phyloP scores from a whole-genome alignment of 108 stramenopile genomes.

The Epithemia pelagica region DNA sequence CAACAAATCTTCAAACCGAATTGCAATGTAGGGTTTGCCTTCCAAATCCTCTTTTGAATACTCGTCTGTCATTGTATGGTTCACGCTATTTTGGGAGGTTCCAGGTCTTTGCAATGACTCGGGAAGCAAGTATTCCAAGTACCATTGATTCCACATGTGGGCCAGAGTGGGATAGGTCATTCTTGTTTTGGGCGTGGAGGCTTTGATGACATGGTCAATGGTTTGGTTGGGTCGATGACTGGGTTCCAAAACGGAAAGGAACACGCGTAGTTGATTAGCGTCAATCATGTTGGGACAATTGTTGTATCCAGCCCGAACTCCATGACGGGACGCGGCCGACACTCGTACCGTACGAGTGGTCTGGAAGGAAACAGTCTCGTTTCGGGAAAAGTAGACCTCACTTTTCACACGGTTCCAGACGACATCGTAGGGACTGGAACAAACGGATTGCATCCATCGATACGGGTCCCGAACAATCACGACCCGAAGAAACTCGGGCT shows the following conservation, averaged over 20 bases:
- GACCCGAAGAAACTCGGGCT: constrained; percentile 16
- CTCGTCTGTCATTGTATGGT: not conserved
- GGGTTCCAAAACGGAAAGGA: no score
- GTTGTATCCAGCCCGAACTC: not conserved
- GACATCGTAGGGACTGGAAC: not conserved
- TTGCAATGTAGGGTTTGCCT: not conserved
- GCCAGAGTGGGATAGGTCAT: constrained; percentile 23
- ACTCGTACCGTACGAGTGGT: not conserved
- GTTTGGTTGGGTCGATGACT: no score
- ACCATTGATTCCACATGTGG: constrained; percentile 65
- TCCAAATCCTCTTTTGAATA: not conserved
- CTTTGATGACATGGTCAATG: not conserved
- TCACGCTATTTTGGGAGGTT: not conserved
- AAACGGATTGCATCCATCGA: constrained; percentile 48
- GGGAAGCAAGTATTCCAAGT: constrained; percentile 50
- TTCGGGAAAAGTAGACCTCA: not conserved
- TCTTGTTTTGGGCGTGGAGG: not conserved
- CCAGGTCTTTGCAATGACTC: constrained; percentile 40
- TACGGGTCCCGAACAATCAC: constrained; percentile 68
- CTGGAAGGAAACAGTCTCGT: not conserved
- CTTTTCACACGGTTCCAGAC: not conserved
- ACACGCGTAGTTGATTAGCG: not conserved
- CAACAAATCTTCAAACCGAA: constrained; percentile 73
- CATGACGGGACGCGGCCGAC: no score
- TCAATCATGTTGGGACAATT: not conserved